Base-by-base conservation (phyloP, 2,329 filamentous ascomycete species). In the Incumbomyces delicatus region DNA sequence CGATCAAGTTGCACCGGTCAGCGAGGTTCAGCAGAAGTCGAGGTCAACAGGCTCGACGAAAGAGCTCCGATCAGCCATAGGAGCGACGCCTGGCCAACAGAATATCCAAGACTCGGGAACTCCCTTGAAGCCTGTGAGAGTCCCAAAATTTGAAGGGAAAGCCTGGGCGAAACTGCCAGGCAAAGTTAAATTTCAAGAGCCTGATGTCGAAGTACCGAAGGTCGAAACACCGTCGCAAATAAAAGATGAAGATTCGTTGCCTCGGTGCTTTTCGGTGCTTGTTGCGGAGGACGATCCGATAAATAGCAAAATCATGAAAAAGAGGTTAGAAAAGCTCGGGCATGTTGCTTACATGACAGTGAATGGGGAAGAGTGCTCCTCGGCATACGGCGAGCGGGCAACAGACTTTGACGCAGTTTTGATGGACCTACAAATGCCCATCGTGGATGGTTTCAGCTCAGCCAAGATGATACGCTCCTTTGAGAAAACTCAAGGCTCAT, bases 351-450 rank as follows among this genome's bases (percentile, higher is more conserved):
- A 75, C 31, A 73, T 89, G 53, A 86, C 86, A 0, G 74, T 84
- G 32, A 94, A 94, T 52, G 88, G 88, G 6, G 84, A 92, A 59
- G 87, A 94, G 58, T 95, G 88, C 58, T 82, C 85, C 5, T 72
- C 74, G 41, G 73, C 78, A 3, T 89, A 85, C 61, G 74, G 73
- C 41, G 82, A 86, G 38, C 74, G 73, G 42, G 71, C 80, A 0
- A 63, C 63, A 20, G 66, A 67, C 17, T 92, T 85, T 58, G 87
- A 94, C 61, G 81, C 87, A 4, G 73, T 95, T 40, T 71, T 95
- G 52, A 94, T 94, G 88, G 88, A 94, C 60, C 87, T 95, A 76
- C 87, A 94, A 87, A 94, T 95, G 88, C 87, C 88, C 14, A 92
- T 94, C 29, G 84, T 94, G 3, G 87, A 94, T 59, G 88, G 88